phyloP scores from a whole-genome alignment of 2,329 filamentous ascomycete genomes.

The Scedosporium apiospermum region DNA sequence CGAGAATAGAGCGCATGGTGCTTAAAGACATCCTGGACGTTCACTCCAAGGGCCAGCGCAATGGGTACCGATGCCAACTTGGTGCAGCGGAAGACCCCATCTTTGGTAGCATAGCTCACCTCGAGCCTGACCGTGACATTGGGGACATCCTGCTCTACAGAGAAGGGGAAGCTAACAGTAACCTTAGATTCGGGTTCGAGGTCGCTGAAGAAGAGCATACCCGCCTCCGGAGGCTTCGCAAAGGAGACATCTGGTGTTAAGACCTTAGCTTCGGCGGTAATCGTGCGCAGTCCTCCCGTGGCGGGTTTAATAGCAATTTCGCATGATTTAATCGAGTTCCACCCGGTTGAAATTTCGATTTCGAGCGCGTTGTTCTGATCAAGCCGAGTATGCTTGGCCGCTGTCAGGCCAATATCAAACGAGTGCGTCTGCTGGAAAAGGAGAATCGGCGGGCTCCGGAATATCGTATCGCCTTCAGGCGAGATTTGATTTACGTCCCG shows the following conservation, averaged over 20 bases:
- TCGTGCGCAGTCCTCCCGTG: constrained; percentile 55
- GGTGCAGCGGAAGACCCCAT: constrained; percentile 56
- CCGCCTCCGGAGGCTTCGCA: constrained; percentile 41
- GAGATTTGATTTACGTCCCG: constrained; percentile 40
- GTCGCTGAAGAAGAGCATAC: constrained; percentile 39
- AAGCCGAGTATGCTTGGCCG: constrained; percentile 65
- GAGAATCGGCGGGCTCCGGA: constrained; percentile 53
- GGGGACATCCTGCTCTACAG: constrained; percentile 64
- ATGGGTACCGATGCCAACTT: constrained; percentile 55
- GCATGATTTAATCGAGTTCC: constrained; percentile 55
- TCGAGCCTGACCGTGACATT: constrained; percentile 70
- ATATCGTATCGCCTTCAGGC: constrained; percentile 37
- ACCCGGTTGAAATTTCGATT: constrained; percentile 61
- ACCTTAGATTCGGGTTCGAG: constrained; percentile 36
- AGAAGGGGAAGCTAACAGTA: constrained; percentile 68
- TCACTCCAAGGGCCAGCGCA: constrained; percentile 78
- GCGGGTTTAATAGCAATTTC: constrained; percentile 54
- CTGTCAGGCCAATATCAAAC: constrained; percentile 57
- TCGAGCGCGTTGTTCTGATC: constrained; percentile 72
- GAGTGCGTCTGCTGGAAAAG: constrained; percentile 63
- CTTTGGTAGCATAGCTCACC: constrained; percentile 58
- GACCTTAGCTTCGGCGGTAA: constrained; percentile 50
- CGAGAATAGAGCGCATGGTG: constrained; percentile 71
- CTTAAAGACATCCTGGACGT: constrained; percentile 95
- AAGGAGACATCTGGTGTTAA: constrained; percentile 28